Evolutionary conservation across 129 eudicot genomes (phyloP), one percentile per base, ranked within the genome.

Genomic region (Artemisia tridentata): DNA sequence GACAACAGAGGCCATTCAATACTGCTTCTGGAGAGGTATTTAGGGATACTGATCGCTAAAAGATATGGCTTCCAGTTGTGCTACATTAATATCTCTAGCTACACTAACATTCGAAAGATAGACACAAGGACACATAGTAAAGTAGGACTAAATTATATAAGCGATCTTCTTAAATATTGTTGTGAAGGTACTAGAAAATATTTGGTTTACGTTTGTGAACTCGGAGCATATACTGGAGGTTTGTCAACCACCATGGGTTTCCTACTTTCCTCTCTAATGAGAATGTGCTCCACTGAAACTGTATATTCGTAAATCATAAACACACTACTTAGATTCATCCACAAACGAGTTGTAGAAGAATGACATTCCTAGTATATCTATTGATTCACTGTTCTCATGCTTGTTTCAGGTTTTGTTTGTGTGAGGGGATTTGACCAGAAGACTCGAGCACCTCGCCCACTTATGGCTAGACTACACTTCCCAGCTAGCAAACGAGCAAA

Each of bases 21-120:
- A 74, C 73, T 91, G 97, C 91, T 91, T 91, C 79, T 91, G 97
- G 97, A 81, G 83, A 87, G 97, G 97, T 91, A 82, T 67, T 83
- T 67, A 48, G 21, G 68, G 16, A 76, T 54, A 48, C 66, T 72
- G 47, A 70, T 64, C 38, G 19, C 55, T 54, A 45, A 60, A 47
- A 20, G 55, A 5, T 34, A 20, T 63, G 29, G n/a, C n/a, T 27
- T 61, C 31, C 66, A 14, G 66, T 21, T 61, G 14, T 61, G 46
- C 34, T 61, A 27, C 43, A 17, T 61, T 23, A 27, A 25, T 59
- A 23, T 19, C 3, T 59, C 65, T 59, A 7, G 2, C 45, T 8
- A 38, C 9, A 7, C 43, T 34, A 34, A 14, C 64, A 58, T 13
- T 4, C 38, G 7, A 58, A 11, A 8, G 63, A 23, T 58, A 23